phyloP scores from a whole-genome alignment of 2,329 filamentous ascomycete genomes.

The Penicillium sp. region DNA sequence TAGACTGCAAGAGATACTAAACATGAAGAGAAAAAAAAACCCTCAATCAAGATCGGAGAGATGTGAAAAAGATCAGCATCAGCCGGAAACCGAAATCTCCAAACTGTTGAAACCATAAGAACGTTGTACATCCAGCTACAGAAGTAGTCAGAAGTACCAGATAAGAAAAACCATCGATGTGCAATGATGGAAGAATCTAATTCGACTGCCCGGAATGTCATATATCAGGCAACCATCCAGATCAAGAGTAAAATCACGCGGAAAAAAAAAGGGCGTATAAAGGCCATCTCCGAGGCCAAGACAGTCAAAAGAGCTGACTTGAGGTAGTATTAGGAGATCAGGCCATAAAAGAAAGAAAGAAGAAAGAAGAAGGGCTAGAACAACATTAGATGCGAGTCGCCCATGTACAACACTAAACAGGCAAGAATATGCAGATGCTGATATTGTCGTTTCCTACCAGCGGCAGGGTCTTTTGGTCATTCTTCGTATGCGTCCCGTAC shows the following conservation, averaged over 20 bases:
- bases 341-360: background rate
- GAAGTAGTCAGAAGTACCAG: background rate
- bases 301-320: slow-evolving; percentile 7
- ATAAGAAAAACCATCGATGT: background rate
- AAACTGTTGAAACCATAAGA: background rate
- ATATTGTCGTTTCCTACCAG: slow-evolving; percentile 38
- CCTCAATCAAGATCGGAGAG: slow-evolving; percentile 2
- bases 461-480: slow-evolving; percentile 36
- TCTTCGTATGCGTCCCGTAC: slow-evolving; percentile 36
- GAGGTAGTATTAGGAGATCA: slow-evolving; percentile 9
- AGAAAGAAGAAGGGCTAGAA: slow-evolving; percentile 19
- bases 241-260: slow-evolving; percentile 12
- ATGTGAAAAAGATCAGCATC: slow-evolving; percentile 6
- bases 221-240: slow-evolving; percentile 1
- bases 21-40: slow-evolving; percentile 12
- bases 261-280: slow-evolving; percentile 9
- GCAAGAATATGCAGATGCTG: slow-evolving; percentile 39
- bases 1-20: slow-evolving; percentile 18
- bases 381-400: slow-evolving; percentile 33
- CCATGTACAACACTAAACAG: slow-evolving; percentile 36
- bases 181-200: background rate
- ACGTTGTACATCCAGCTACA: background rate
- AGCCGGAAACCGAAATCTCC: background rate
- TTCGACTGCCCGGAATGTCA: background rate
- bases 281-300: slow-evolving; percentile 9